Evolutionary conservation across 148 eudicot genomes (phyloP), one percentile per base, ranked within the genome.

Genomic region (Spergularia marina): DNA sequence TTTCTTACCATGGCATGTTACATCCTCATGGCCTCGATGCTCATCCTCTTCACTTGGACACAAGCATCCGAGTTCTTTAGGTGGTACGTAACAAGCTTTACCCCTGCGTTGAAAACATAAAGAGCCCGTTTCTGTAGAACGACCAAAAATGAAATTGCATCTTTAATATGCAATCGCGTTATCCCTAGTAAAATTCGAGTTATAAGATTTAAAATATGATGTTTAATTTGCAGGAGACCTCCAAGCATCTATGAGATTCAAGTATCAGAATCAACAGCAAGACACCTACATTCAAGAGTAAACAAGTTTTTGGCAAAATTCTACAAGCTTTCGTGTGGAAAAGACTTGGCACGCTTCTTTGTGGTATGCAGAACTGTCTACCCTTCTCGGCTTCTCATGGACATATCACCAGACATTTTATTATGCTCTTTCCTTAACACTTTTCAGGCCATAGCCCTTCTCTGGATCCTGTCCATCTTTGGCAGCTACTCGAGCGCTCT

Each of bases 401-500:
- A 80, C 63, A 3, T 79, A 44, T 69, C 70, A 41, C 78, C 65
- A 10, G 44, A 63, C 72, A 71, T 80, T 74, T 75, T 80, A 75
- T 63, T 41, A 61, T 65, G 40, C 54, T 74, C 44, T 64, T 75
- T 70, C 62, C 54, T 76, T 5, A 14, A 57, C 56, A 41, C 58
- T 52, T 76, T 68, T 54, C 83, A 90, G 95, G 83, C 78, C 1
- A 70, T 90, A 0, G 86, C 74, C 3, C 60, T 79, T 40, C 83
- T 90, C 8, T 90, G 92, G 95, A 23, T 84, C 5, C 68, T 88
- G 56, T 85, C 95, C 23, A 85, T 85, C 68, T 64, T 84, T 6
- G 92, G 90, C 18, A 87, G 85, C 77, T 85, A 84, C 77, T 85
- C 87, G 16, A 87, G 86, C 61, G 86, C 95, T 59, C 79, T 90